Conservation (phyloP, 2,329 filamentous ascomycete genomes). For the Fusarium equiseti region DNA sequence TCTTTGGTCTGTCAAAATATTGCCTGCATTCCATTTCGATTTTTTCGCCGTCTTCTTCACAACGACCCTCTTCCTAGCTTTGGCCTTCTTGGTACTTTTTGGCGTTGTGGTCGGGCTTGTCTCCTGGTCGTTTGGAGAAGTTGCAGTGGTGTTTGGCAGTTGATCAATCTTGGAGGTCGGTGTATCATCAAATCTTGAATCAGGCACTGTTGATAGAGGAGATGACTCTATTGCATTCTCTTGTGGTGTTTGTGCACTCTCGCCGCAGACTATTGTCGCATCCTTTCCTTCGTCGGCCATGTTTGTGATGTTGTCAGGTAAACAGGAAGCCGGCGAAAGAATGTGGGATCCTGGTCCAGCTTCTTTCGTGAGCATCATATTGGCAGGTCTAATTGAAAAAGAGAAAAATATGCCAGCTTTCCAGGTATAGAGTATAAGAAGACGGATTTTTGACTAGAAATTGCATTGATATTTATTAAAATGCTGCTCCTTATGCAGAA, state of each 20-base stretch:
- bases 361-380: background rate
- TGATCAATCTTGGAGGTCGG: slow-evolving; percentile 5
- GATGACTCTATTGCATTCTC: slow-evolving; percentile 15
- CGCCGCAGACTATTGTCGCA: slow-evolving; percentile 3
- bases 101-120: slow-evolving; percentile 1
- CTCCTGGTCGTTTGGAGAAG: slow-evolving; percentile 17
- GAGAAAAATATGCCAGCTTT: too few species aligned
- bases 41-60: slow-evolving; percentile 47
- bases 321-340: too few species aligned
- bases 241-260: background rate
- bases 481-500: background rate
- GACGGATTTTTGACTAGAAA: background rate
- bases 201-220: slow-evolving; percentile 27
- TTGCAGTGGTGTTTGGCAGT: slow-evolving; percentile 22
- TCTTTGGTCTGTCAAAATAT: slow-evolving; percentile 53
- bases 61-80: slow-evolving; percentile 44
- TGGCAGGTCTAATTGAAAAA: background rate
- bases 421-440: too few species aligned
- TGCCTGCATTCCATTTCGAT: slow-evolving; percentile 54
- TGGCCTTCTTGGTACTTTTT: background rate
- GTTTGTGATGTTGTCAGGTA: background rate
- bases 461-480: background rate
- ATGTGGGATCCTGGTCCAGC: background rate
- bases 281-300: slow-evolving; percentile 14
- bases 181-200: slow-evolving; percentile 8